phyloP scores from a whole-genome alignment of 2,329 filamentous ascomycete genomes.

The Raffaelea ambrosiae region DNA sequence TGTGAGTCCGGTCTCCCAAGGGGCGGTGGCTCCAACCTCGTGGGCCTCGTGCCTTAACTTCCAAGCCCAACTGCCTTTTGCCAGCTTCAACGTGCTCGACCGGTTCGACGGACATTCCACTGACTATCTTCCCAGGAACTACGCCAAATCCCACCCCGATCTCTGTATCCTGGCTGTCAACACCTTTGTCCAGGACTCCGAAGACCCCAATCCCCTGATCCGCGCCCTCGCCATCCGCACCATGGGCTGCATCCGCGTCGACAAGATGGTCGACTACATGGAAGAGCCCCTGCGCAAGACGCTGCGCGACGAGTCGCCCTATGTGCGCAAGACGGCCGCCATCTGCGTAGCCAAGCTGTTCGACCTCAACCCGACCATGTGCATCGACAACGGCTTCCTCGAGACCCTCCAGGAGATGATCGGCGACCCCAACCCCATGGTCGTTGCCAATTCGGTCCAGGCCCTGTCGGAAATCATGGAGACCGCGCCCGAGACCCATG shows the following conservation, averaged over 20 bases:
- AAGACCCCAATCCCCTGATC: conserved; percentile 95
- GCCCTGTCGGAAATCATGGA: conserved; percentile 88
- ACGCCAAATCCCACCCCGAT: conserved; percentile 97
- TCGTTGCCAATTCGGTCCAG: conserved; percentile 94
- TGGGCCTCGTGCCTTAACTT: too few relatives aligned
- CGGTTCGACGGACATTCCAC: neutral
- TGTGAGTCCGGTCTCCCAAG: conserved; percentile 58
- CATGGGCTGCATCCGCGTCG: conserved; percentile 96
- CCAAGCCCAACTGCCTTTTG: too few relatives aligned
- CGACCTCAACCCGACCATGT: conserved; percentile 86
- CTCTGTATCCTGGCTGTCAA: conserved; percentile 98
- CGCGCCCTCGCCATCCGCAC: conserved; percentile 91
- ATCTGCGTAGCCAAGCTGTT: conserved; percentile 98
- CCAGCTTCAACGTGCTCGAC: too few relatives aligned
- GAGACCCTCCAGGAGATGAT: conserved; percentile 93
- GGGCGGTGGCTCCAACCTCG: too few relatives aligned
- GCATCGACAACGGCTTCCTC: conserved; percentile 92
- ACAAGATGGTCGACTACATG: conserved; percentile 99
- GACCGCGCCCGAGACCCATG: conserved; percentile 80
- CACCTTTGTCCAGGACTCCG: conserved; percentile 97
- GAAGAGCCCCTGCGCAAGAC: conserved; percentile 96
- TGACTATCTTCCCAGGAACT: too few relatives aligned
- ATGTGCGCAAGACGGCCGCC: conserved; percentile 95
- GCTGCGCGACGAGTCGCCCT: conserved; percentile 91
- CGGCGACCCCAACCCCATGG: conserved; percentile 96